Conservation (phyloP, 768 basidiomycete genomes). For the Trametes gibbosa region DNA sequence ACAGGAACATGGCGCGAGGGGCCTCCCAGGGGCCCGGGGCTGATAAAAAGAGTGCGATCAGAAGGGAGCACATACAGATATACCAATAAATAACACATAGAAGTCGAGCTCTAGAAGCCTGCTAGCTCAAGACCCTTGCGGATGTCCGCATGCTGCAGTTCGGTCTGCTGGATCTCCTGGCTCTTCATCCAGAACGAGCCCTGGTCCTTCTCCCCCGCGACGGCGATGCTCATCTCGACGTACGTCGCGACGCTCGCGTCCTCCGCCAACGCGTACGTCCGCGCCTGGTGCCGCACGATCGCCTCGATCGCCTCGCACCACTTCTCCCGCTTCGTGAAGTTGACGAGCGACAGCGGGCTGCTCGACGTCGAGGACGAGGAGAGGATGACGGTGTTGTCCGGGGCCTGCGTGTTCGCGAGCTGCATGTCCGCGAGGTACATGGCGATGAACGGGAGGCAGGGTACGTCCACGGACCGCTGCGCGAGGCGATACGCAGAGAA, state of each 20-base stretch:
- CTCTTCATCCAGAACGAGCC: conserved; percentile 58
- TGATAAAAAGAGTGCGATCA: background rate
- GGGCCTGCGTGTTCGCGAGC: conserved; percentile 51
- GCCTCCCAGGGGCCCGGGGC: conserved; percentile 2
- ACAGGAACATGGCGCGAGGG: background rate
- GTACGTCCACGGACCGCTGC: conserved; percentile 40
- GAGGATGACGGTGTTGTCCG: conserved; percentile 33
- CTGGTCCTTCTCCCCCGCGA: conserved; percentile 40
- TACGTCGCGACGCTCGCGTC: conserved; percentile 46
- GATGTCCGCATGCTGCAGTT: conserved; percentile 62
- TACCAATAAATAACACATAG: conserved; percentile 12
- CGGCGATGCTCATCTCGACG: conserved; percentile 44
- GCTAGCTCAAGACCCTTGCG: conserved; percentile 66
- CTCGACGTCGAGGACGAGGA: conserved; percentile 13
- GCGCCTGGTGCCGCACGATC: conserved; percentile 57
- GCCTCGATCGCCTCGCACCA: conserved; percentile 53
- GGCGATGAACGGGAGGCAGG: conserved; percentile 68
- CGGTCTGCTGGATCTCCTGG: conserved; percentile 56
- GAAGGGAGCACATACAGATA: background rate
- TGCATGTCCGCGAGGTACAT: conserved; percentile 62
- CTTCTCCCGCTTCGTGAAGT: conserved; percentile 53
- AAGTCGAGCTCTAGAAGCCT: conserved; percentile 47
- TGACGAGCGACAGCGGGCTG: conserved; percentile 35
- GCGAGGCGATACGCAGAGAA: conserved; percentile 54
- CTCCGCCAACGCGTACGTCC: conserved; percentile 47